Evolutionary conservation across 768 basidiomycete species (phyloP).

Genomic region (Clavulina sp.): DNA sequence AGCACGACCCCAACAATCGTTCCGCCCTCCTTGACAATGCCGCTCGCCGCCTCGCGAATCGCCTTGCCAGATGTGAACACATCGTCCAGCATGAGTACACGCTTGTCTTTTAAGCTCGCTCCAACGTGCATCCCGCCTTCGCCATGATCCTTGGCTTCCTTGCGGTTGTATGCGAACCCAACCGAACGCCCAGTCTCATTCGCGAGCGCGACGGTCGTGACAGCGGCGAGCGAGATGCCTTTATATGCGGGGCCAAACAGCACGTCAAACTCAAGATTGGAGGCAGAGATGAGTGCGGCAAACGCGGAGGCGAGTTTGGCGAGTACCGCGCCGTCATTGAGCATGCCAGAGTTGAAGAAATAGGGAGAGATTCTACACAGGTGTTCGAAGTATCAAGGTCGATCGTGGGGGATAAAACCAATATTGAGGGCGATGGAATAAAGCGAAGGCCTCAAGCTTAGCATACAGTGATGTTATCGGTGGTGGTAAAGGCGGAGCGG

Average conservation of each 20-base stretch:
- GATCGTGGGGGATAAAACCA: background rate
- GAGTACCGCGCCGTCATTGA: slow-evolving; percentile 71
- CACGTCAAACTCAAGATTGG: slow-evolving; percentile 35
- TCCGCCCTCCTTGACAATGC: slow-evolving; percentile 50
- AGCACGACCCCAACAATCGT: slow-evolving; percentile 79
- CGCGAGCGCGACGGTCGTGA: slow-evolving; percentile 59
- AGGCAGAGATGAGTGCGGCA: slow-evolving; percentile 53
- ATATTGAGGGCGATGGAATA: background rate
- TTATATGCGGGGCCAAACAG: slow-evolving; percentile 97
- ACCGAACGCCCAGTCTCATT: slow-evolving; percentile 45
- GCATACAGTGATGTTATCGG: too few relatives aligned
- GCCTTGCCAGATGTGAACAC: slow-evolving; percentile 92
- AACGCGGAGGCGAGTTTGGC: slow-evolving; percentile 64
- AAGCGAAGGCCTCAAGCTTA: too few relatives aligned
- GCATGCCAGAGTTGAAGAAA: slow-evolving; percentile 88
- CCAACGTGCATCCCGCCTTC: slow-evolving; percentile 90
- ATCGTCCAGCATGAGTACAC: slow-evolving; percentile 83
- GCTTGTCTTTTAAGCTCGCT: slow-evolving; percentile 57
- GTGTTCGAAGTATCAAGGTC: background rate
- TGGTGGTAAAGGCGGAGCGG: too few relatives aligned
- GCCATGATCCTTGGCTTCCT: slow-evolving; percentile 91
- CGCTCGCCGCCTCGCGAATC: slow-evolving; percentile 63
- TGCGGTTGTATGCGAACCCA: slow-evolving; percentile 83
- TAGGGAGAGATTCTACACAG: slow-evolving; percentile 50
- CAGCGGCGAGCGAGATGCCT: slow-evolving; percentile 83